These are phyloP conservation scores for Jatropha podagrica DNA, from an alignment of 441 rosid genomes.

Conservation along the genomic window DNA sequence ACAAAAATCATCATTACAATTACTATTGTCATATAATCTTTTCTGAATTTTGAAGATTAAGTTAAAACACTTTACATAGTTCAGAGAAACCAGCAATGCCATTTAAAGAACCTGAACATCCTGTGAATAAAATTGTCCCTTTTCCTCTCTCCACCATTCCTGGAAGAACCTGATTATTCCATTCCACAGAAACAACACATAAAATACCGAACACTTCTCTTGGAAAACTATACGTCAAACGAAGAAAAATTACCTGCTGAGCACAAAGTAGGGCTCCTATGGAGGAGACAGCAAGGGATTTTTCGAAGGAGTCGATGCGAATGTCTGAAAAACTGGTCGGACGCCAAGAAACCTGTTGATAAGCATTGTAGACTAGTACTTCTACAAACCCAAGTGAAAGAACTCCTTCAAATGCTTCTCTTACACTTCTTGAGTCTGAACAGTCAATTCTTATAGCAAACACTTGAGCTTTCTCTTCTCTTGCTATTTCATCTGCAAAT, in stretches of 20 bases:
- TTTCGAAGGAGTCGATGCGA: conserved; percentile 67
- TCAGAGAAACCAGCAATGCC: conserved; percentile 89
- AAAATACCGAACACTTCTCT: background rate
- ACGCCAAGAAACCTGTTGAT: conserved; percentile 46
- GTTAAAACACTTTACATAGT: conserved; percentile 45
- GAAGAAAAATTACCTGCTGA: conserved; percentile 54
- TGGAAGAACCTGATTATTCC: conserved; percentile 56
- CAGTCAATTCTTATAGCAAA: conserved; percentile 96
- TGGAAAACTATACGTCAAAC: background rate
- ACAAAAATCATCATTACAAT: background rate
- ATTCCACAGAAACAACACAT: background rate
- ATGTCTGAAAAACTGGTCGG: conserved; percentile 68
- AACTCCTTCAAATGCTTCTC: conserved; percentile 96
- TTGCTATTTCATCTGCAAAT: conserved; percentile 95
- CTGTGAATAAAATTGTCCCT: conserved; percentile 91
- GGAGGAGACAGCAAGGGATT: conserved; percentile 69
- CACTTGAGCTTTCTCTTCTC: conserved; percentile 91
- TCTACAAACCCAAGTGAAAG: conserved; percentile 89
- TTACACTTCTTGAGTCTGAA: conserved; percentile 74
- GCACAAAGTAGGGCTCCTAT: conserved; percentile 84
- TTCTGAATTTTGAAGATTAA: no score
- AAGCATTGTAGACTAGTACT: conserved; percentile 86
- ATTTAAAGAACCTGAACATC: conserved; percentile 84
- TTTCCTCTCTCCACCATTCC: conserved; percentile 91
- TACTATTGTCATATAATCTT: no score